Evolutionary conservation across 202 grass and related monocot genomes (phyloP).

Genomic region (Thinopyrum obtusiflorum): DNA sequence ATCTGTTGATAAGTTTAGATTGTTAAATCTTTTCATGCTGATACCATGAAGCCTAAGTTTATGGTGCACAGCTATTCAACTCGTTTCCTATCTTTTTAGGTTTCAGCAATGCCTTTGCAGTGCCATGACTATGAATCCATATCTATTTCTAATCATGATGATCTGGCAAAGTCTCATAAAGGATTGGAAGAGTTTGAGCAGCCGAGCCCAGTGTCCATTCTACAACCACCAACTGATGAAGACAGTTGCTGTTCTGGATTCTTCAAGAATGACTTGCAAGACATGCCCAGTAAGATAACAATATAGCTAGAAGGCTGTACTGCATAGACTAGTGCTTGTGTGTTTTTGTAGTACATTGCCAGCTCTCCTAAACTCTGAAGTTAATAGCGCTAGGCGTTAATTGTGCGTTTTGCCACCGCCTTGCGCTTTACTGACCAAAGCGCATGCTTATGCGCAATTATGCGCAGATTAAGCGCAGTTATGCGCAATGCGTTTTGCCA

Average conservation of each 20-base stretch:
- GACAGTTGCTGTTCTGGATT: constrained; percentile 58
- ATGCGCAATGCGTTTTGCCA: no score
- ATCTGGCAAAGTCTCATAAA: constrained; percentile 24
- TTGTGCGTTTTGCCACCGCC: no score
- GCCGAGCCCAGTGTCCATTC: constrained; percentile 75
- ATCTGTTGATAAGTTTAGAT: constrained; percentile 12
- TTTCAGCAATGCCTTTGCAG: constrained; percentile 22
- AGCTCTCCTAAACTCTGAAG: neutral
- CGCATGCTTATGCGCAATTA: no score
- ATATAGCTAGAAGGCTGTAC: neutral
- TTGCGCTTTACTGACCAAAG: no score
- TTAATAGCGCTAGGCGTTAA: no score
- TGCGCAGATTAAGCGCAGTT: no score
- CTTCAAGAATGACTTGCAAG: constrained; percentile 33
- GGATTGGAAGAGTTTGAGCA: constrained; percentile 55
- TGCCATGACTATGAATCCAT: constrained; percentile 28
- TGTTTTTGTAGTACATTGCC: neutral
- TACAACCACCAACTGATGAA: constrained; percentile 56
- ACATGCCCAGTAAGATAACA: constrained; percentile 49
- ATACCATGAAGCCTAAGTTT: constrained; percentile 12
- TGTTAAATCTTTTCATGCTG: neutral
- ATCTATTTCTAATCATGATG: constrained; percentile 29
- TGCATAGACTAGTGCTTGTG: neutral
- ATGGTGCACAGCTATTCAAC: constrained; percentile 7
- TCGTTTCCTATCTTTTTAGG: constrained; percentile 24